Base-by-base conservation (phyloP, 83 land plant species). In the Diphasiastrum complanatum region DNA sequence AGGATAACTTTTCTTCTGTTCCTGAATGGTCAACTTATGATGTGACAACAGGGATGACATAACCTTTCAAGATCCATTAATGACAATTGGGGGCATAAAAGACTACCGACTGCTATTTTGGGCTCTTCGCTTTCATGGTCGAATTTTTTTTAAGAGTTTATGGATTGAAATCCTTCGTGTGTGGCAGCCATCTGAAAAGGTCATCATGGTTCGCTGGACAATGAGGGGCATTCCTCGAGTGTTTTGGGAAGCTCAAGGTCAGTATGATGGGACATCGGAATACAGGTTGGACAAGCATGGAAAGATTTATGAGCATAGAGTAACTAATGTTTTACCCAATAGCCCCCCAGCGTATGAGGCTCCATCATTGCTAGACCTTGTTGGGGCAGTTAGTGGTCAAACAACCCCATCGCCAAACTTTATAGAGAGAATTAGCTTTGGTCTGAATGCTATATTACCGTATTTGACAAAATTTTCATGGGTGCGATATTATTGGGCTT, bases 1-100 rank as follows among this genome's bases (percentile, higher is more conserved):
- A n/a, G n/a, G n/a, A n/a, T n/a, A n/a, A n/a, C n/a, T n/a, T n/a
- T n/a, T n/a, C n/a, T n/a, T n/a, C n/a, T n/a, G n/a, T n/a, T n/a
- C n/a, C n/a, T n/a, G n/a, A n/a, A n/a, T n/a, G n/a, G n/a, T n/a
- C n/a, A n/a, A n/a, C n/a, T n/a, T n/a, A n/a, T n/a, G n/a, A n/a
- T n/a, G n/a, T n/a, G n/a, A n/a, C n/a, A n/a, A n/a, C 73, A 70
- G 73, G 32, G 73, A 70, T 33, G 73, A 70, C 31, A 64, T 70
- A 20, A 52, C 60, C 11, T 70, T 70, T 53, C 25, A 69, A 5
- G 73, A 70, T 32, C 73, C 73, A 2, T 31, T 70, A 60, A 70
- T 49, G 34, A 70, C 73, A 0, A 63, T 70, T 41, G 0, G 18
- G 14, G 73, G 73, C 16, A 40, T 64, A 5, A 58, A 62, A 3